Conservation (phyloP, 495 filamentous ascomycete species). For the Xylaria acuta region DNA sequence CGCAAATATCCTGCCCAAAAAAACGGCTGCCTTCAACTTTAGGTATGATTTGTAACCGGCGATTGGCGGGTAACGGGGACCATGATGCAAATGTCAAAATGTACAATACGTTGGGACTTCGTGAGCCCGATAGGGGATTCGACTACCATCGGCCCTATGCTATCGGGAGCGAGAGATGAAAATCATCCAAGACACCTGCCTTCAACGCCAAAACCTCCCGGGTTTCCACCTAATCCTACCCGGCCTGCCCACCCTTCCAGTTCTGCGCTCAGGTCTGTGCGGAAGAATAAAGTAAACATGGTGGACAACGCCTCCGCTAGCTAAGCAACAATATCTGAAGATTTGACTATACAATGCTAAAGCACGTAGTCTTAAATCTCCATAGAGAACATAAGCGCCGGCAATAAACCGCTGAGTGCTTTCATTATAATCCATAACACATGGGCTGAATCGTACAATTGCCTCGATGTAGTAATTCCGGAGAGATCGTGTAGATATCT, state of each 20-base stretch:
- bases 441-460: slow-evolving; percentile 17
- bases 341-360: background rate
- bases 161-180: background rate
- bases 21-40: background rate
- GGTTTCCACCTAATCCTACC: slow-evolving; percentile 23
- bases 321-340: background rate
- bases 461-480: background rate
- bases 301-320: slow-evolving; percentile 13
- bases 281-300: slow-evolving; percentile 16
- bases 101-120: slow-evolving; percentile 33
- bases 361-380: background rate
- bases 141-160: slow-evolving; percentile 6
- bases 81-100: slow-evolving; percentile 4
- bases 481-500: background rate
- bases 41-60: background rate
- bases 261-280: slow-evolving; percentile 15
- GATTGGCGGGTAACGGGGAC: background rate
- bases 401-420: background rate
- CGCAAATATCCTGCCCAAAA: background rate
- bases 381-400: background rate
- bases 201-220: slow-evolving; percentile 24
- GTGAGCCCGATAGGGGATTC: slow-evolving; percentile 23
- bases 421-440: slow-evolving; percentile 18
- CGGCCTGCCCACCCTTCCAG: slow-evolving; percentile 1
- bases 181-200: slow-evolving; percentile 20